Conservation (phyloP, 2,329 filamentous ascomycete genomes). For the Aspergillus transmontanensis region DNA sequence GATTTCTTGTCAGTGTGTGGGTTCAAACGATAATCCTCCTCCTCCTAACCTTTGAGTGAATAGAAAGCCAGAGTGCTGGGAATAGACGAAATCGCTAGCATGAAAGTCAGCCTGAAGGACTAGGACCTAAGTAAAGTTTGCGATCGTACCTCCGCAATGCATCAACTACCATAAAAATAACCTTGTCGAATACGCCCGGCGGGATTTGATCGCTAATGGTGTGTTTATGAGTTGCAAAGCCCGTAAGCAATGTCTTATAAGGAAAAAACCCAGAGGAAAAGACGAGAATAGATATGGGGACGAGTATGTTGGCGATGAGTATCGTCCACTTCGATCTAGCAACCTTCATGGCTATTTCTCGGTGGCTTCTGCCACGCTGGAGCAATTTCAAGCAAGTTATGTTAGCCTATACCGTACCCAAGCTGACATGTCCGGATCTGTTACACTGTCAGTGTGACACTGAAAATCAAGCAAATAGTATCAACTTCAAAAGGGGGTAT, state of each 20-base stretch:
- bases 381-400: not conserved
- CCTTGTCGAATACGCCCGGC: conserved; percentile 76
- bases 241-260: conserved; percentile 90
- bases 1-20: conserved; percentile 9
- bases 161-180: conserved; percentile 98
- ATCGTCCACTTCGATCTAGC: conserved; percentile 45
- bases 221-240: conserved; percentile 67
- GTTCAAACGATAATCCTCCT: not conserved
- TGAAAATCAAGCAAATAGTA: not conserved
- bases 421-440: not conserved
- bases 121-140: not conserved
- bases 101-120: conserved; percentile 21
- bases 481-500: not conserved
- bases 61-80: conserved; percentile 74
- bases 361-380: not conserved
- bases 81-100: conserved; percentile 87
- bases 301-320: conserved; percentile 71
- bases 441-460: not conserved
- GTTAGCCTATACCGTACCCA: not conserved
- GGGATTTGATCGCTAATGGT: conserved; percentile 59
- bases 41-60: conserved; percentile 77
- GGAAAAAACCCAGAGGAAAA: conserved; percentile 96
- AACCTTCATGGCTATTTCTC: conserved; percentile 22
- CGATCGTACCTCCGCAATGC: conserved; percentile 75
- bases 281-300: conserved; percentile 71